Conservation (phyloP, 495 filamentous ascomycete genomes). For the Aspergillus baeticus region DNA sequence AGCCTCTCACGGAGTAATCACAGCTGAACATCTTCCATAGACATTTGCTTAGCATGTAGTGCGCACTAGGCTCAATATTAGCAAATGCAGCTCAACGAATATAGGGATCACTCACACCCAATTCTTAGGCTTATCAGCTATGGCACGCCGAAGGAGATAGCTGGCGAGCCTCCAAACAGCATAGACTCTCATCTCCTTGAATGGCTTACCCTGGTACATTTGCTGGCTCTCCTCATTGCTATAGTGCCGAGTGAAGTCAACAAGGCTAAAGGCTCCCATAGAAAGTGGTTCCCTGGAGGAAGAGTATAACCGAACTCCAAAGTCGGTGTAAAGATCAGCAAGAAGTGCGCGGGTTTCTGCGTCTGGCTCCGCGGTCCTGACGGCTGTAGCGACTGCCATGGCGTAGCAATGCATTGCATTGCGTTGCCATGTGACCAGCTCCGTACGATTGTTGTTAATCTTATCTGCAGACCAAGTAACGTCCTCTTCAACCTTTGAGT, state of each 20-base stretch:
- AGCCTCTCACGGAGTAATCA: conserved; percentile 48
- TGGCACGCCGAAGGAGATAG: conserved; percentile 72
- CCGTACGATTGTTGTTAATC: conserved; percentile 78
- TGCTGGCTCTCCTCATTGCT: conserved; percentile 63
- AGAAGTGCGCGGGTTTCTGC: conserved; percentile 64
- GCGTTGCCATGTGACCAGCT: conserved; percentile 74
- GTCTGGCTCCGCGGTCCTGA: conserved; percentile 58
- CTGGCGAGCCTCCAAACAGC: conserved; percentile 85
- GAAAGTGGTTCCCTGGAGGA: conserved; percentile 87
- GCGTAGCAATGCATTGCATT: conserved; percentile 89
- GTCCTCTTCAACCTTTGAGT: conserved; percentile 86
- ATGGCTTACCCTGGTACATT: conserved; percentile 73
- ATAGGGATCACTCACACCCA: conserved; percentile 69
- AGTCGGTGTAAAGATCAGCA: conserved; percentile 84
- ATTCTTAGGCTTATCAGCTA: conserved; percentile 69
- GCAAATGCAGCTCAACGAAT: neutral
- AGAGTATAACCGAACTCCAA: conserved; percentile 84
- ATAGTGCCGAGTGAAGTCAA: conserved; percentile 74
- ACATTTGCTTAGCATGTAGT: conserved; percentile 91
- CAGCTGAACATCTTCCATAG: conserved; percentile 89
- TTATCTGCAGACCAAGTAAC: conserved; percentile 96
- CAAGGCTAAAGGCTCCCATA: conserved; percentile 79
- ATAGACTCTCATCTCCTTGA: conserved; percentile 69
- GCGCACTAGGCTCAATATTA: conserved; percentile 51
- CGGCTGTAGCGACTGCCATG: conserved; percentile 77